Conservation (phyloP, 1,284 basidiomycete species). For the Melampsora abietis-canadensis region DNA sequence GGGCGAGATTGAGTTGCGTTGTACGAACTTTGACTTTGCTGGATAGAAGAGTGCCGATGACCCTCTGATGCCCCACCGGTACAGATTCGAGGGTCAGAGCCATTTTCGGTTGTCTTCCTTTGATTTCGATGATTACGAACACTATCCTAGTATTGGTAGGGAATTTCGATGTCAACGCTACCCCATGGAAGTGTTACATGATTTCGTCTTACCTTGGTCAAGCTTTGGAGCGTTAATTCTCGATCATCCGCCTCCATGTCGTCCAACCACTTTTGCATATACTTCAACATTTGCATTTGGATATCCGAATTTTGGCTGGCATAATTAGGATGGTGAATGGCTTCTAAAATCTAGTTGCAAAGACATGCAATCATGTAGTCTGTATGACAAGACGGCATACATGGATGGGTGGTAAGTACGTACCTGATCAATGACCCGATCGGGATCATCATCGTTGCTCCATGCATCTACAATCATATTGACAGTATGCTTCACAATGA, state of each 20-base stretch:
- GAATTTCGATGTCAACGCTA: neutral
- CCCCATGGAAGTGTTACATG: neutral
- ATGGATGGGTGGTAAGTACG: conserved; percentile 39
- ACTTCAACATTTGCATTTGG: conserved; percentile 72
- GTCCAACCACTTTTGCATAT: conserved; percentile 63
- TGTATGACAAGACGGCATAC: neutral
- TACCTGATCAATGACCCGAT: conserved; percentile 60
- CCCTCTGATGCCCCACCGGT: conserved; percentile 10
- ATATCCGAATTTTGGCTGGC: conserved; percentile 66
- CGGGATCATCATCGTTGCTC: conserved; percentile 58
- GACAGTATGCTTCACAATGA: conserved; percentile 62
- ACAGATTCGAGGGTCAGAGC: conserved; percentile 19
- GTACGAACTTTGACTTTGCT: too few relatives aligned
- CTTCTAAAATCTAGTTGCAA: conserved; percentile 66
- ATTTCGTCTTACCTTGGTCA: conserved; percentile 14
- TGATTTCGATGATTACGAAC: conserved; percentile 38
- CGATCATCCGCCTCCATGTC: conserved; percentile 58
- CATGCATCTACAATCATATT: conserved; percentile 74
- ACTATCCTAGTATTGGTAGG: conserved; percentile 15
- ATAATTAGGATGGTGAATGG: conserved; percentile 85
- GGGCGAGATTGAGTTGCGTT: too few relatives aligned
- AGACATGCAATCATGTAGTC: conserved; percentile 14
- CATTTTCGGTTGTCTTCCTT: conserved; percentile 29
- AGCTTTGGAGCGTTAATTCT: conserved; percentile 44
- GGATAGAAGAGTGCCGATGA: conserved; percentile 19